Percentiles rank a stretch among this genome's conserved stretches.
phyloP scores from a whole-genome alignment of 345 rosid species.

The Cardiospermum halicacabum region DNA sequence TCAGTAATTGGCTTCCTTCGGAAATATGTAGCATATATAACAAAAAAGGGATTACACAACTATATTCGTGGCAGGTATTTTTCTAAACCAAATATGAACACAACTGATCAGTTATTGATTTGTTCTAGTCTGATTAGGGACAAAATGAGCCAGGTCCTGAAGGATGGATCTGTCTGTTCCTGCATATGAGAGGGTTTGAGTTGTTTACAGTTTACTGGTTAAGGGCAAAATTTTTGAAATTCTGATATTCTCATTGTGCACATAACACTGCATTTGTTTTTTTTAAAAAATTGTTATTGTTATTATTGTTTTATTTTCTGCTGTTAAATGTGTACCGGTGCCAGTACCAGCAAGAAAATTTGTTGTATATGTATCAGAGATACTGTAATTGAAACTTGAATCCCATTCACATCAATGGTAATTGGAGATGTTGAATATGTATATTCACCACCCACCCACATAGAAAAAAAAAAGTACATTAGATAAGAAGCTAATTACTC shows the following conservation, averaged over 20 bases:
- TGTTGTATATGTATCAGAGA: neutral
- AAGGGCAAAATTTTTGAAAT: neutral
- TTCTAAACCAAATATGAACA: too few species aligned
- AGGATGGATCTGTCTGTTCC: slow-evolving; percentile 3
- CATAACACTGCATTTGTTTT: too few species aligned
- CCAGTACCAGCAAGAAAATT: neutral
- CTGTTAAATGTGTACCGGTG: neutral
- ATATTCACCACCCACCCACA: too few species aligned
- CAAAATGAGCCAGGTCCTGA: neutral
- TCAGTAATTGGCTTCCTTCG: slow-evolving; percentile 80
- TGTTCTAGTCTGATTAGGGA: neutral
- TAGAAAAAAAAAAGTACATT: too few species aligned
- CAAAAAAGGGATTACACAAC: slow-evolving; percentile 76
- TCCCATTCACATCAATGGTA: neutral
- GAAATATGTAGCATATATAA: slow-evolving; percentile 68
- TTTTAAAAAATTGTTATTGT: too few species aligned
- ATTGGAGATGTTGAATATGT: too few species aligned
- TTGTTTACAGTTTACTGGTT: neutral
- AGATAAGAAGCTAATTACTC: neutral
- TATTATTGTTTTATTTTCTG: too few species aligned
- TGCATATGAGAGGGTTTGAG: neutral
- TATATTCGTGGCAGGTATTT: slow-evolving; percentile 94
- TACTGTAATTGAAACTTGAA: neutral
- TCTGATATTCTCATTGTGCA: neutral
- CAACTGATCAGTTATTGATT: too few species aligned